Evolutionary conservation across 73 alveolate genomes (phyloP).

Genomic region (Effrenium voratum): DNA sequence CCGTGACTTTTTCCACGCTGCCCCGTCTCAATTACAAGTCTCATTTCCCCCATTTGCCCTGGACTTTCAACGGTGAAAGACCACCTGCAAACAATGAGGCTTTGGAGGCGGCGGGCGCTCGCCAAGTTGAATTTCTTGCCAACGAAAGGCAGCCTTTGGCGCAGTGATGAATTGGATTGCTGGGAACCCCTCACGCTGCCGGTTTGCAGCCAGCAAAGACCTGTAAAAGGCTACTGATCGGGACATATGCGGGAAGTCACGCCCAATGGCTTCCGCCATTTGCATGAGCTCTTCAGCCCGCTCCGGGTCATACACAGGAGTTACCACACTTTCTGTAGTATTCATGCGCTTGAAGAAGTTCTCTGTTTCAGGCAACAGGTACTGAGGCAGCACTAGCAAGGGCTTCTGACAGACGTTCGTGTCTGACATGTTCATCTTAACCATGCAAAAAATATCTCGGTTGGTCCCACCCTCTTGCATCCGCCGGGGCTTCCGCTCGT

Average conservation of each 20-base stretch:
- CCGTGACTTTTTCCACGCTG: neutral
- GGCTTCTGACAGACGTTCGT: too few relatives aligned
- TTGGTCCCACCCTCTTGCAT: too few relatives aligned
- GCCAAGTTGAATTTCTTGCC: neutral
- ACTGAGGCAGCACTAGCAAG: too few relatives aligned
- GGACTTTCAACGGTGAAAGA: constrained; percentile 10
- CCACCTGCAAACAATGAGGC: constrained; percentile 24
- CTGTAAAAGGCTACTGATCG: neutral
- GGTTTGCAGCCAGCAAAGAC: neutral
- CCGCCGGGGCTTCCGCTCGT: too few relatives aligned
- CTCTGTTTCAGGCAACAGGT: too few relatives aligned
- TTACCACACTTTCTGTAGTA: neutral
- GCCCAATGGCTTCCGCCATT: neutral
- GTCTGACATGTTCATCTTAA: too few relatives aligned
- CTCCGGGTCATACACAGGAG: neutral
- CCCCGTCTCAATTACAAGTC: neutral
- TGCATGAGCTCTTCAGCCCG: neutral
- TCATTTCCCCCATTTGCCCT: neutral
- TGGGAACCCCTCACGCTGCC: neutral
- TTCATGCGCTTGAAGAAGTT: neutral
- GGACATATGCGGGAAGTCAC: neutral
- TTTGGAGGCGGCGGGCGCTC: constrained; percentile 28
- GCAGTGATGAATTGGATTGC: neutral
- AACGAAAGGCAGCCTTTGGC: neutral
- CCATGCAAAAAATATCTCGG: too few relatives aligned